Evolutionary conservation across 2,329 filamentous ascomycete species (phyloP), one percentile per base, ranked within the genome.

Genomic region (Graphilbum ipis-grandicollis): DNA sequence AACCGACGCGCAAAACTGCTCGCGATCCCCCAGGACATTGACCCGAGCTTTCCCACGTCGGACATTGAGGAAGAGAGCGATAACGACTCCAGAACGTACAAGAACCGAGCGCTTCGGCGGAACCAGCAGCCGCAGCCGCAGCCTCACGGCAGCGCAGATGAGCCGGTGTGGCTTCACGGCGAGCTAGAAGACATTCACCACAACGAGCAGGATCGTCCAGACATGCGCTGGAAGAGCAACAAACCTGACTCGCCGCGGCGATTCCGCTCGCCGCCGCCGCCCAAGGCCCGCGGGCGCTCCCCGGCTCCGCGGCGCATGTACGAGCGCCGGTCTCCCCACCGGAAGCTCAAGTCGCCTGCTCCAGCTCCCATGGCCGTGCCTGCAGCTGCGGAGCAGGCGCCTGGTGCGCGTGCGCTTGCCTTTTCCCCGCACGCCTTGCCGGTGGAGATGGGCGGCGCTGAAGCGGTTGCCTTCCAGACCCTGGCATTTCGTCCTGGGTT

Each of bases 41-140:
- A 98, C 51, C 90, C 90, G 1, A 94, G 86, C 51, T 98, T 98
- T 54, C 90, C 90, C 0, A 86, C 85, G 1, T 93, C 86, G 0
- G 90, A 96, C 47, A 81, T 79, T 0, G 90, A 98, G 47, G 75
- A 85, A 46, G 78, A 88, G 21, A 81, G 82, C 33, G 80, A 84
- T 28, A 75, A 82, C 30, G 75, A 82, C 37, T 70, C 55, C 54
- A 32, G 14, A 18, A 36, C 32, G 9, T 32, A 36, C 36, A 41
- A 41, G 35, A 30, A 29, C 12, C 26, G 29, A 9, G 22, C 13
- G 12, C 23, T 38, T 19, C 39, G 41, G 21, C 30, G 19, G 9
- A 32, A 41, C 5, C 28, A 37, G 23, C 26, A 37, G 15, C 29
- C 32, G 19, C 75, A 51, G 59, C 75, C 55, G 55, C 60, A 55